Evolutionary conservation across 768 basidiomycete species (phyloP).

Genomic region (Termitomyces sp.): DNA sequence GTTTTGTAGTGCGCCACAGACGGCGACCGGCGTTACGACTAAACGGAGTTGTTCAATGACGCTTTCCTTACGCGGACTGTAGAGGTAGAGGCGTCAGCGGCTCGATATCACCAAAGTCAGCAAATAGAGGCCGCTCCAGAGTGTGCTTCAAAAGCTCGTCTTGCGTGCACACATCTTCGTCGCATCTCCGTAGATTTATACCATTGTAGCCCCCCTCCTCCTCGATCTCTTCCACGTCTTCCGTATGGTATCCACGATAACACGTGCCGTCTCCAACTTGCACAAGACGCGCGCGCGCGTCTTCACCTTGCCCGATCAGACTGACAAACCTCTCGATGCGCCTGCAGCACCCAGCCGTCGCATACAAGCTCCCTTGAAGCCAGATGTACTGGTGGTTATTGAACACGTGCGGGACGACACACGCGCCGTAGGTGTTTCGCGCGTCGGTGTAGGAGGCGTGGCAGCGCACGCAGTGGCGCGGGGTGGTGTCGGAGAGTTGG

Average conservation of each 20-base stretch:
- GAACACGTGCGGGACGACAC: slow-evolving; percentile 11
- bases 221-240: slow-evolving; percentile 9
- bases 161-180: slow-evolving; percentile 3
- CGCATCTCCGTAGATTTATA: slow-evolving; percentile 4
- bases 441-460: slow-evolving; percentile 10
- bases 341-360: background rate
- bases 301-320: background rate
- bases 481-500: background rate
- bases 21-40: background rate
- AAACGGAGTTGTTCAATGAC: background rate
- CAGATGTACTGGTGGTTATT: background rate
- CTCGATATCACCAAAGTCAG: background rate
- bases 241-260: slow-evolving; percentile 12
- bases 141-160: background rate
- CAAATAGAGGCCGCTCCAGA: background rate
- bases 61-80: background rate
- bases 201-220: slow-evolving; percentile 8
- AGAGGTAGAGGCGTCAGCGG: background rate
- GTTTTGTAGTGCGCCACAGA: background rate
- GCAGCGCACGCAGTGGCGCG: slow-evolving; percentile 13
- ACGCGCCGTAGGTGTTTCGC: slow-evolving; percentile 3
- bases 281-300: background rate
- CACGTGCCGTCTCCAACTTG: slow-evolving; percentile 1
- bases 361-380: background rate
- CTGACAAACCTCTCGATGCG: slow-evolving; percentile 3